A percentile compares a stretch with the other conserved stretches of the same genome.
These are phyloP conservation scores for Sedum album DNA, from an alignment of 164 flowering plant species.

Conservation along the genomic window DNA sequence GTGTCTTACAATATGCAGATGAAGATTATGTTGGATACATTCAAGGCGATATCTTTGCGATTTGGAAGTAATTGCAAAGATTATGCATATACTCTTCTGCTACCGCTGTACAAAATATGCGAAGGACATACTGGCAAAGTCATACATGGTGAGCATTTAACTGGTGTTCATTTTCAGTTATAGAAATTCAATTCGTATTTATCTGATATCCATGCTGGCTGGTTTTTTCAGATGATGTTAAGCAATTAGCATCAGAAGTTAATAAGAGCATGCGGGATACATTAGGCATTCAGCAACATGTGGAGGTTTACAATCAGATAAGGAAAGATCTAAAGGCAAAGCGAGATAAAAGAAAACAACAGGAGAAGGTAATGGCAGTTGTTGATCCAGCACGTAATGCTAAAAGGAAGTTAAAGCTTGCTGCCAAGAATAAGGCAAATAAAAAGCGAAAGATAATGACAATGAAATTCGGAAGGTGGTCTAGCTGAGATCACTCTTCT, in stretches of 20 bases:
- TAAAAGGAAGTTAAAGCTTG: constrained; percentile 63
- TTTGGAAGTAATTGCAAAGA: constrained; percentile 27
- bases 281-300: constrained; percentile 48
- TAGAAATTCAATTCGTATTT: background rate
- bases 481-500: constrained; percentile 10
- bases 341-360: constrained; percentile 70
- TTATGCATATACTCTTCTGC: constrained; percentile 48
- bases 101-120: constrained; percentile 73
- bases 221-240: constrained; percentile 48
- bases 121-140: constrained; percentile 87
- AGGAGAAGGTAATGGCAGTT: constrained; percentile 71
- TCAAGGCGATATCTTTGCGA: constrained; percentile 29
- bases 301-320: constrained; percentile 43
- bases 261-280: constrained; percentile 28
- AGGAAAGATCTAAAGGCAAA: constrained; percentile 54
- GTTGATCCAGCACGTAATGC: constrained; percentile 70
- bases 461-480: constrained; percentile 58
- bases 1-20: constrained; percentile 36
- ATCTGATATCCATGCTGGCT: background rate
- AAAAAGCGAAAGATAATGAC: constrained; percentile 79
- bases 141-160: constrained; percentile 44
- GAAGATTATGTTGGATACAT: constrained; percentile 54
- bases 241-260: constrained; percentile 65
- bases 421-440: constrained; percentile 57
- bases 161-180: background rate